Evolutionary conservation across 768 basidiomycete species (phyloP).

Genomic region (Hortiboletus flavorubellus): DNA sequence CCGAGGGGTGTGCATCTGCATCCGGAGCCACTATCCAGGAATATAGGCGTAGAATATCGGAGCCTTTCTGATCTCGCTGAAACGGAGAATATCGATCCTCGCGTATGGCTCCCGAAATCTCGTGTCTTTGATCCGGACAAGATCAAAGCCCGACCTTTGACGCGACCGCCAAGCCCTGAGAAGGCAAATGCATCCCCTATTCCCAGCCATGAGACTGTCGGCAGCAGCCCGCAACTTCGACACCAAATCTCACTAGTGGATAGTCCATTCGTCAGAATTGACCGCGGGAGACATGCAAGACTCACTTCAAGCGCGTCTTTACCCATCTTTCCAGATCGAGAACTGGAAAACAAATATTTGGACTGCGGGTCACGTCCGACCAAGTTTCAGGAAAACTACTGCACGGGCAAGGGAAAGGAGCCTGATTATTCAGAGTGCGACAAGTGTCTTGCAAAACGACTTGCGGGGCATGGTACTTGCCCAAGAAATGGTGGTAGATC

Average conservation of each 20-base stretch:
- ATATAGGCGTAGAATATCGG: slow-evolving; percentile 20
- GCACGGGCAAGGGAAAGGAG: not conserved
- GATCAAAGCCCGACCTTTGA: slow-evolving; percentile 22
- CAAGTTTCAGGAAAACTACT: not conserved
- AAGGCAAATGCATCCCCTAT: slow-evolving; percentile 4
- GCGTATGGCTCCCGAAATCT: slow-evolving; percentile 26
- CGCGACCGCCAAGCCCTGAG: slow-evolving; percentile 23
- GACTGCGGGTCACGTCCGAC: not conserved
- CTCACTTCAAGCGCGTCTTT: slow-evolving; percentile 21
- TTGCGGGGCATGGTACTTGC: not conserved
- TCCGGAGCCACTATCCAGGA: slow-evolving; percentile 3
- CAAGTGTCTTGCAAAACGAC: slow-evolving; percentile 1
- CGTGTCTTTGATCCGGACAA: slow-evolving; percentile 27
- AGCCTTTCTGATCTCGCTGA: slow-evolving; percentile 17
- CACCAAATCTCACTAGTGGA: not conserved
- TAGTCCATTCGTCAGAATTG: slow-evolving; percentile 19
- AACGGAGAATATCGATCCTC: slow-evolving; percentile 18
- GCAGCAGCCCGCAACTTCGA: not conserved
- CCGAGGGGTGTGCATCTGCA: slow-evolving; percentile 8
- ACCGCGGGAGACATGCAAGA: slow-evolving; percentile 19
- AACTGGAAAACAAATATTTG: not conserved
- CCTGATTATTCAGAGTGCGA: not conserved
- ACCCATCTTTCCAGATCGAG: slow-evolving; percentile 9
- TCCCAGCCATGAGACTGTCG: not conserved
- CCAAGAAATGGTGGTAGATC: slow-evolving; percentile 14